Conservation (phyloP, 2,329 filamentous ascomycete species). For the Penicillium sp. region DNA sequence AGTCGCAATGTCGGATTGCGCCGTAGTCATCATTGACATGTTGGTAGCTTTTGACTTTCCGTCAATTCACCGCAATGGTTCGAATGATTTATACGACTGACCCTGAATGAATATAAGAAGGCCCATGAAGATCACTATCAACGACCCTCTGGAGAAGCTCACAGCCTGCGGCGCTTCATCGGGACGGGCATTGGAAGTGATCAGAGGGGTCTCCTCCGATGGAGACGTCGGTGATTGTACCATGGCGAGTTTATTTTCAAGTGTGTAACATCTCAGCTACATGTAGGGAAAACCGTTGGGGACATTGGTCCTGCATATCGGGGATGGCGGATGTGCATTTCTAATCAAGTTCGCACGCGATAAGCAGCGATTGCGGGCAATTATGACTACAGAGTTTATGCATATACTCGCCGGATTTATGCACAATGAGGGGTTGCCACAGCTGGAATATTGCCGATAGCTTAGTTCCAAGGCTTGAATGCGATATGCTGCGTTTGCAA, state of each 20-base stretch:
- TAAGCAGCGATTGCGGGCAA: slow-evolving; percentile 4
- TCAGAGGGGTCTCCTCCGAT: slow-evolving; percentile 18
- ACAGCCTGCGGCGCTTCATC: slow-evolving; percentile 1
- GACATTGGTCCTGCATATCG: not conserved
- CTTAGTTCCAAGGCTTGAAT: too few relatives aligned
- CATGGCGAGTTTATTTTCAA: slow-evolving; percentile 6
- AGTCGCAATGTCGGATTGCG: slow-evolving; percentile 73
- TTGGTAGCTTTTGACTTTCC: slow-evolving; percentile 58
- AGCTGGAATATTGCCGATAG: too few relatives aligned
- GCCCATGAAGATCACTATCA: slow-evolving; percentile 25
- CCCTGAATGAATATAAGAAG: slow-evolving; percentile 30
- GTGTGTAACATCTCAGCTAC: not conserved
- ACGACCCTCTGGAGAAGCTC: slow-evolving; percentile 14
- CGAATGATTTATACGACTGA: not conserved
- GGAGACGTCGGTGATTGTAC: slow-evolving; percentile 3
- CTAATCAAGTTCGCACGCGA: slow-evolving; percentile 16
- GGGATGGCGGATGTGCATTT: slow-evolving; percentile 19
- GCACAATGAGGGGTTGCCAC: too few relatives aligned
- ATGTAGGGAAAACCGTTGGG: not conserved
- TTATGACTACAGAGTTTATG: not conserved
- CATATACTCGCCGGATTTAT: not conserved
- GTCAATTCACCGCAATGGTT: not conserved
- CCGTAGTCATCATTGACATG: slow-evolving; percentile 79
- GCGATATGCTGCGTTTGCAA: too few relatives aligned
- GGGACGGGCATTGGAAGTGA: slow-evolving; percentile 6